A percentile compares a stretch with the other conserved stretches of the same genome.
Evolutionary conservation across 768 basidiomycete species (phyloP).

Genomic region (Leccinellum rugosiceps): DNA sequence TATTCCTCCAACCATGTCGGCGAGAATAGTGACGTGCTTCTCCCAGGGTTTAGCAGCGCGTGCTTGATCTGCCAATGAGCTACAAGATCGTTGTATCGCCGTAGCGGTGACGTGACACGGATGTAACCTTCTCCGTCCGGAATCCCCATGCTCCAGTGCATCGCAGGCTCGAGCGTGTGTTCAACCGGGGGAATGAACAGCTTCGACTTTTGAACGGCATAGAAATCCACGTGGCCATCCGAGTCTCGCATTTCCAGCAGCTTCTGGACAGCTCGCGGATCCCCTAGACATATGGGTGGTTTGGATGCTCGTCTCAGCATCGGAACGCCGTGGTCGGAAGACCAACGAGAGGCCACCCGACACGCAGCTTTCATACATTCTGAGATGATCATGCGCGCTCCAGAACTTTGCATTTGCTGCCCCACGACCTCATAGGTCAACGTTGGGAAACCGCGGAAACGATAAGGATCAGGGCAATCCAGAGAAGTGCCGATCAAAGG

Average conservation of each 20-base stretch:
- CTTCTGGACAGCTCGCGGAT: conserved; percentile 36
- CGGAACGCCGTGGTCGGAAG: conserved; percentile 54
- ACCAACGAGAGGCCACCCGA: conserved; percentile 71
- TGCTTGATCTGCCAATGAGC: conserved; percentile 94
- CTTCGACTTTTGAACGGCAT: conserved; percentile 32
- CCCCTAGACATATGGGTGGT: conserved; percentile 29
- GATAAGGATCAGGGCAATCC: conserved; percentile 29
- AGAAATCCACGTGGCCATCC: conserved; percentile 42
- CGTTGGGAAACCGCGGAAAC: conserved; percentile 49
- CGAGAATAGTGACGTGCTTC: conserved; percentile 42
- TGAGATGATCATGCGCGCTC: conserved; percentile 58
- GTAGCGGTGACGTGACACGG: conserved; percentile 81
- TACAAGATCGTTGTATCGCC: conserved; percentile 79
- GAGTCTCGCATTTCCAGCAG: conserved; percentile 49
- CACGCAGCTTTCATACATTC: conserved; percentile 84
- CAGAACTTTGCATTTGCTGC: conserved; percentile 26
- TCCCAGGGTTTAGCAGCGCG: conserved; percentile 46
- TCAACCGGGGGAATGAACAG: conserved; percentile 35
- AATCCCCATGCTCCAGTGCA: conserved; percentile 71
- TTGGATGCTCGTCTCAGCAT: conserved; percentile 55
- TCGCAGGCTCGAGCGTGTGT: conserved; percentile 52
- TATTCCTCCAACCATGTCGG: conserved; percentile 44
- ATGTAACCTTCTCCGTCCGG: conserved; percentile 74
- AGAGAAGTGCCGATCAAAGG: conserved; percentile 32
- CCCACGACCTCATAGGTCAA: conserved; percentile 44